Evolutionary conservation across 2,329 filamentous ascomycete genomes (phyloP), one percentile per base, ranked within the genome.

Genomic region (Phialophora chinensis): DNA sequence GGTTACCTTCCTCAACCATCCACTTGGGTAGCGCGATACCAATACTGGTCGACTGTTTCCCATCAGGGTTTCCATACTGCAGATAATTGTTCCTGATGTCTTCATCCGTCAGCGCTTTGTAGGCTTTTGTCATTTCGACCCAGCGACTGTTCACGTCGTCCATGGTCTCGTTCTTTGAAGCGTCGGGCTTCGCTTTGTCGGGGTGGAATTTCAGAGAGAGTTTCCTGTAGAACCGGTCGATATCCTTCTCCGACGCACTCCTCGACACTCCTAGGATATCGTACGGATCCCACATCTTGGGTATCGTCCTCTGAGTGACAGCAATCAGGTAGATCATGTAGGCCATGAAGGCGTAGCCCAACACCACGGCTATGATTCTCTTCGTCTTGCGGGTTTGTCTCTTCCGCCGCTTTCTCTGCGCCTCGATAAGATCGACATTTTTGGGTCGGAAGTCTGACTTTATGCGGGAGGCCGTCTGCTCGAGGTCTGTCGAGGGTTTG

Each of bases 11-110:
- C 14, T 91, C 91, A 63, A 99, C 86, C 74, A 99, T 93, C 79
- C 95, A 92, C 77, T 95, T 90, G 54, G 95, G 95, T 54, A 99
- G 86, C 54, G 94, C 95, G 72, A 99, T 99, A 71, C 95, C 94
- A 75, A 99, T 98, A 81, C 93, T 97, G 80, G 93, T 95, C 78
- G 93, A 94, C 81, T 99, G 95, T 85, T 97, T 98, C 76, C 95
- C 95, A 77, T 99, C 95, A 6, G 95, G 95, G 78, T 99, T 93
- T 63, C 95, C 95, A 75, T 91, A 99, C 78, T 96, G 91, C 61
- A 97, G 89, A 79, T 91, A 99, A 83, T 99, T 99, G 81, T 96
- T 96, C 75, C 95, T 91, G 68, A 98, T 87, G 50, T 98, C 95
- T 80, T 99, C 96, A 76, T 99, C 95, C 4, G 96, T 99, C 57